Evolutionary conservation across 805 yeast species (phyloP), one percentile per base, ranked within the genome.

Genomic region (Monosporozyma yasuniensis): DNA sequence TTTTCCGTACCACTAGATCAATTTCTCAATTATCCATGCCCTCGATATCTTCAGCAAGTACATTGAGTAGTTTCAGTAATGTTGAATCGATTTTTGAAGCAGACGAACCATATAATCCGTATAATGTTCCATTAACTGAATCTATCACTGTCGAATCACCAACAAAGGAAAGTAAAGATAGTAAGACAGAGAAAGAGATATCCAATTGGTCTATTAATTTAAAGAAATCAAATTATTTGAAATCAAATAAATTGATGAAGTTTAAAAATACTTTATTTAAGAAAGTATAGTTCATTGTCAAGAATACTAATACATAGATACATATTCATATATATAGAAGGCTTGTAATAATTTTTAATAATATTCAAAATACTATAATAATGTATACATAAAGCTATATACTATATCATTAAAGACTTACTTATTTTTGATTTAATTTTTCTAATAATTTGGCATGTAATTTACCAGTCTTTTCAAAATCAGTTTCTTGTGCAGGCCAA

Each of bases 401-500:
- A 35, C 12, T 32, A 4, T 12, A 12, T 23, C 12, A 30, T 12
- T 14, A 19, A 19, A 21, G 12, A 30, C 30, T n/a, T 16, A 34
- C 22, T 18, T 35, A 35, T 35, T 35, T 8, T 32, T 49, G 18
- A 42, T 70, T 70, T 35, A 73, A 58, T 54, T 76, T 79, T 21
- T 71, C 72, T 18, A 70, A 56, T 52, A 90, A 66, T 53, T 79
- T 75, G 58, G 80, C 78, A 62, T 87, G 95, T 42, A 79, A 71
- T 52, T 75, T 73, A 48, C 84, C 83, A 63, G 90, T 72, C 48
- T 82, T 79, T 12, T 74, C 89, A 67, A 86, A 81, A 63, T 86
- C 85, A 30, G 91, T 85, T 50, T 74, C 79, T 59, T 81, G 78
- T 18, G 89, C 83, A n/a, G 98, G 98, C 98, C 99, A 93, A 25